Percentiles rank a stretch among this genome's conserved stretches.
These are phyloP conservation scores for Blastobotrys americana DNA, from an alignment of 805 yeast species.

Conservation along the genomic window DNA sequence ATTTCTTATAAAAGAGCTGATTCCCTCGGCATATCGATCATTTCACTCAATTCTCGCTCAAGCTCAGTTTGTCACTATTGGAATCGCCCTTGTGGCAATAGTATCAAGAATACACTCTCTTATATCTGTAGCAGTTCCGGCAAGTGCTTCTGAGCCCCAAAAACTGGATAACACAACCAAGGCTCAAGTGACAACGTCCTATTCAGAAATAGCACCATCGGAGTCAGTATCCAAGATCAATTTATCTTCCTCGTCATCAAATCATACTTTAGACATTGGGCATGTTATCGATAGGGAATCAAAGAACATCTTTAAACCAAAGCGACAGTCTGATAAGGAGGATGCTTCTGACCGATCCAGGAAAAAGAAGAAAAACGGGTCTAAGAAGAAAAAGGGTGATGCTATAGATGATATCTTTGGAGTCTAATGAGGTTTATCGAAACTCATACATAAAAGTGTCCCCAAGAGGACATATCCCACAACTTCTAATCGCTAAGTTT, in stretches of 20 bases:
- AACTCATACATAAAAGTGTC: neutral
- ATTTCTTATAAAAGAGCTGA: constrained; percentile 32
- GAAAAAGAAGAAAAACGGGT: constrained; percentile 29
- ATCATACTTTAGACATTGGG: constrained; percentile 8
- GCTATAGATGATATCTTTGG: constrained; percentile 77
- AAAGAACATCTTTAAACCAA: neutral
- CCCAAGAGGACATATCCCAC: neutral
- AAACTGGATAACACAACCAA: neutral
- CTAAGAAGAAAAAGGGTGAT: constrained; percentile 42
- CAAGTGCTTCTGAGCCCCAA: constrained; percentile 3
- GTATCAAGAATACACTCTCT: constrained; percentile 39
- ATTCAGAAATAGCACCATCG: too few relatives aligned
- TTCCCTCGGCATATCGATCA: constrained; percentile 47
- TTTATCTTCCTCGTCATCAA: too few relatives aligned
- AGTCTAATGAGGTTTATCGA: constrained; percentile 17
- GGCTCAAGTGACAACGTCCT: neutral
- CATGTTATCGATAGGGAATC: constrained; percentile 1
- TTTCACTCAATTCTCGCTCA: constrained; percentile 62
- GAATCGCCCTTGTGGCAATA: constrained; percentile 58
- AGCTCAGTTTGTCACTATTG: constrained; percentile 72
- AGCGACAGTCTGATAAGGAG: too few relatives aligned
- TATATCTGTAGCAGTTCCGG: constrained; percentile 7
- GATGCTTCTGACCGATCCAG: too few relatives aligned
- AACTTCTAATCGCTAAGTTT: neutral
- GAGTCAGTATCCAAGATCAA: too few relatives aligned